These are phyloP conservation scores for Cladosporium phlei DNA, from an alignment of 2,329 filamentous ascomycete species.

Conservation along the genomic window DNA sequence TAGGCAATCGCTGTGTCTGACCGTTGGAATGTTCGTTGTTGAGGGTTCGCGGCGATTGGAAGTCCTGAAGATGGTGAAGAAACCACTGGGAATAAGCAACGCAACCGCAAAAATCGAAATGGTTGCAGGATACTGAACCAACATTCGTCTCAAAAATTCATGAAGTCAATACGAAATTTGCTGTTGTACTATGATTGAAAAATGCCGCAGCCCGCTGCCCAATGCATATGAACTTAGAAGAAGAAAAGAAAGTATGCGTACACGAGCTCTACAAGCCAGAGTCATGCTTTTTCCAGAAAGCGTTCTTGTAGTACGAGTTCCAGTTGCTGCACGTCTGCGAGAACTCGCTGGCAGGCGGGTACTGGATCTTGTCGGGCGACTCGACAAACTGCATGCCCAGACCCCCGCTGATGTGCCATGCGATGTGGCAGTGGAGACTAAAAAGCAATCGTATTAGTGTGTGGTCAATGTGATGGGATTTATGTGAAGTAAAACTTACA, in stretches of 20 bases:
- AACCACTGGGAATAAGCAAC: no score
- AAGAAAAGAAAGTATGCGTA: not conserved
- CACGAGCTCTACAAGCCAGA: constrained; percentile 24
- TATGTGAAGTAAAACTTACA: constrained; percentile 36
- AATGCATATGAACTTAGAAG: not conserved
- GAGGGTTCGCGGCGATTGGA: no score
- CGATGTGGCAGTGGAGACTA: constrained; percentile 23
- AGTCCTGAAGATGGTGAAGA: no score
- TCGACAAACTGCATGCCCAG: constrained; percentile 28
- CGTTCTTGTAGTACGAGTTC: constrained; percentile 18
- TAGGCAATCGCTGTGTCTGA: no score
- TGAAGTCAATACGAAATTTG: constrained; percentile 2
- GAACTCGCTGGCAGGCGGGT: constrained; percentile 17
- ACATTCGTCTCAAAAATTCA: no score
- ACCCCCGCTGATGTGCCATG: constrained; percentile 27
- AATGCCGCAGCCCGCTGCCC: constrained; percentile 4
- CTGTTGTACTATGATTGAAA: not conserved
- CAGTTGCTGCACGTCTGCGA: constrained; percentile 23
- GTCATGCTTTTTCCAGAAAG: constrained; percentile 24
- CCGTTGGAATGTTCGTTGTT: no score
- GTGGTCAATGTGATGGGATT: not conserved
- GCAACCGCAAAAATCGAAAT: no score
- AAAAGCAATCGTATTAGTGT: constrained; percentile 17
- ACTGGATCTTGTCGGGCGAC: constrained; percentile 17
- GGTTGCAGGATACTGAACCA: no score